Evolutionary conservation across 2,329 filamentous ascomycete genomes (phyloP), one percentile per base, ranked within the genome.

Genomic region (Pestalotiopsis sp.): DNA sequence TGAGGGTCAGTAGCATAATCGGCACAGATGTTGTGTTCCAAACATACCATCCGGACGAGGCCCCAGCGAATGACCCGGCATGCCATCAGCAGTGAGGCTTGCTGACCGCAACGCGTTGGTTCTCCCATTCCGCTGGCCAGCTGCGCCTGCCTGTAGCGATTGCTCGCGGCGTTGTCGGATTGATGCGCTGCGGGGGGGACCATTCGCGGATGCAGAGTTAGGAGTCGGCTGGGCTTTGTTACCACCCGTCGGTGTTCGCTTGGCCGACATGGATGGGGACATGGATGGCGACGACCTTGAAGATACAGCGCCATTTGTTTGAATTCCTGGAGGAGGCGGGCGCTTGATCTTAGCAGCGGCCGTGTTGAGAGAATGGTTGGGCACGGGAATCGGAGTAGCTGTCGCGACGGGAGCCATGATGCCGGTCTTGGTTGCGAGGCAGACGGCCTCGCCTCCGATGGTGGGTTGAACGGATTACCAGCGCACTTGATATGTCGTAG

Each of bases 311-410:
- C 90, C 89, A 79, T 92, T 92, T 70, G 89, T 87, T 77, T 92
- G 90, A 68, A 92, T 88, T 59, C 89, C 87, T 61, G 90, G 86
- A 49, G 90, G 89, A 66, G 87, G 83, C 70, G 90, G 90, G 45
- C 91, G 90, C 81, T 93, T 94, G 72, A 88, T 86, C 81, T 93
- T 94, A 73, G 79, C 77, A 69, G 82, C 77, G 73, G 82, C 79
- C 64, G 82, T 78, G 23, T 79, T 76, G 63, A 79, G 79, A 74
- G 82, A 82, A 57, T 66, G 56, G 31, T 66, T 66, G 27, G 62
- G 66, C 23, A 66, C 65, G 9, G 73, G 73, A 11, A 72, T 72
- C 64, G 74, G 73, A 23, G 74, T 70, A 36, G 83, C 81, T 69
- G 85, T 83, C 76, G 86, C 85, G 75, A 86, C 83, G 70, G 87